Evolutionary conservation across 208 protist species (phyloP).

Genomic region (Acanthamoeba healyi): DNA sequence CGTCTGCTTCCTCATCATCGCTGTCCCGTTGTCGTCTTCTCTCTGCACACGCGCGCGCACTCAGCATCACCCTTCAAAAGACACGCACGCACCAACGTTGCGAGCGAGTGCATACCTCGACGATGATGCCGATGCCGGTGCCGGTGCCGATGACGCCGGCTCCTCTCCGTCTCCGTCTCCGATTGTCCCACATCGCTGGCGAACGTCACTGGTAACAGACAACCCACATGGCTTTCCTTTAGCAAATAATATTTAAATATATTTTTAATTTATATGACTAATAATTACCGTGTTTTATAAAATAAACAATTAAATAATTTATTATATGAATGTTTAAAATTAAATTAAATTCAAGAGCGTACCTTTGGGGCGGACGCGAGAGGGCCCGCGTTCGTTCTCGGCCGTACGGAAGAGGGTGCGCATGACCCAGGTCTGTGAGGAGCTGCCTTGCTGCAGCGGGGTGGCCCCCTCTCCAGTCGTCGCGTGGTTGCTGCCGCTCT

Average conservation of each 20-base stretch:
- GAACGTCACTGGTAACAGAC: background rate
- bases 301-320: constrained; percentile 5
- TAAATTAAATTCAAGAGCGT: background rate
- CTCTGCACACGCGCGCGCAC: too few relatives aligned
- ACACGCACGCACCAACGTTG: too few relatives aligned
- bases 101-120: background rate
- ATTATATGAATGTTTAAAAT: background rate
- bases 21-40: too few relatives aligned
- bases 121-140: background rate
- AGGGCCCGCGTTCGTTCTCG: background rate
- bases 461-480: too few relatives aligned
- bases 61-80: too few relatives aligned
- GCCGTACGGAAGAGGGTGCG: constrained; percentile 20
- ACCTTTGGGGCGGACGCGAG: background rate
- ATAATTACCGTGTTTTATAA: background rate
- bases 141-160: background rate
- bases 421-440: background rate
- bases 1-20: too few relatives aligned
- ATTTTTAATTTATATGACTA: background rate
- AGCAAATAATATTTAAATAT: too few relatives aligned
- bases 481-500: too few relatives aligned
- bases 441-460: too few relatives aligned
- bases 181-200: background rate
- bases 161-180: background rate
- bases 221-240: too few relatives aligned